Evolutionary conservation across 768 basidiomycete genomes (phyloP), one percentile per base, ranked within the genome.

Genomic region (Rhodotorula graminis): DNA sequence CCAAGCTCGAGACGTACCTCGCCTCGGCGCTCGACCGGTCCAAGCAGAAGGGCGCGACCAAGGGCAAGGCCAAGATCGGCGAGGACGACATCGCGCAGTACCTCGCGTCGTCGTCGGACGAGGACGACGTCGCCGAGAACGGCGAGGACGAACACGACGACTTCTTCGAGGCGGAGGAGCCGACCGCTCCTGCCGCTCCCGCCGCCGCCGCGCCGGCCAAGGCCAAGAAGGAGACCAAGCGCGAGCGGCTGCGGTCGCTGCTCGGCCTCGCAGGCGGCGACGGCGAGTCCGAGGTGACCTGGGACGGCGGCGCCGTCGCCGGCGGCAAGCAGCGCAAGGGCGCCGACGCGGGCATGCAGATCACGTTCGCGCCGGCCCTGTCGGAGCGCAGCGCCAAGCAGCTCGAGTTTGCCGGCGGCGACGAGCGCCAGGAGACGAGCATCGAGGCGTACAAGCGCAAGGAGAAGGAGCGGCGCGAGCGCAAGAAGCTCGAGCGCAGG

Each of bases 331-430:
- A 69, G 55, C 64, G 64, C 57, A 68, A 69, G n/a, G 74, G 64
- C 46, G 56, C 37, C 58, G 65, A 77, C 55, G 85, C 88, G 16
- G 92, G 93, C 69, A 90, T 99, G 90, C 89, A 97, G 82, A 90
- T 99, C 78, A 97, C 95, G 0, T 98, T 99, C 81, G 88, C 86
- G 25, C 92, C 96, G 4, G 95, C 89, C 10, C 82, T 98, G 52
- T 88, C 84, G 69, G 86, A 84, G 61, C 80, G 68, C 59, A 71
- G 65, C 40, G 65, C 81, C 73, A 81, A 80, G 69, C 72, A 76
- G 64, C 71, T 70, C 64, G 74, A 69, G 21, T 40, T 64, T 23
- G 65, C 40, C 12, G 85, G 84, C 75, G 50, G 50, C 50, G 68
- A 76, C 31, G 67, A 62, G 33, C 84, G 84, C 64, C 86, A 91